Conservation (phyloP, 208 protist species). For the Crithidia thermophila region DNA sequence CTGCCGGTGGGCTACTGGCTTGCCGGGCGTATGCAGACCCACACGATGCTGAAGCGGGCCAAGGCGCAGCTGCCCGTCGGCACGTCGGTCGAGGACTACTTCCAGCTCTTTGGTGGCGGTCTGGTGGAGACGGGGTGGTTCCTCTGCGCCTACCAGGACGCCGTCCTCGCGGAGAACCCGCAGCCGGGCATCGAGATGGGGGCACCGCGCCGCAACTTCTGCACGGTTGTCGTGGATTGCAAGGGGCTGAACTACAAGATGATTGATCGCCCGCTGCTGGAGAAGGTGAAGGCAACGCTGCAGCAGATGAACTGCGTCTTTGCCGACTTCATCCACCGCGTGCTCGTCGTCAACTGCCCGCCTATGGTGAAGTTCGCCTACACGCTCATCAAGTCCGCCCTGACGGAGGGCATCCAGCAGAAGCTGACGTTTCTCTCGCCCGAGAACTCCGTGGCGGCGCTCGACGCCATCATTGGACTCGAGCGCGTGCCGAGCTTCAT, state of each 20-base stretch:
- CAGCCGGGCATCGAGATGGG: constrained; percentile 33
- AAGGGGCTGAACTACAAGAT: constrained; percentile 62
- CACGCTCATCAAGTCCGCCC: constrained; percentile 52
- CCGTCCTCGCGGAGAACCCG: constrained; percentile 28
- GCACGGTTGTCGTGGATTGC: constrained; percentile 64
- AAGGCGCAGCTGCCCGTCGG: constrained; percentile 48
- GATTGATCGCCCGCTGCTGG: constrained; percentile 56
- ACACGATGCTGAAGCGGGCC: constrained; percentile 31
- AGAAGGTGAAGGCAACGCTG: constrained; percentile 48
- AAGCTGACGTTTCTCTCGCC: constrained; percentile 65
- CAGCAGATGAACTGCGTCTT: constrained; percentile 47
- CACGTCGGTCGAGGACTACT: constrained; percentile 34
- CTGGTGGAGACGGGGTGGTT: constrained; percentile 41
- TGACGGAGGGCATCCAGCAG: constrained; percentile 41
- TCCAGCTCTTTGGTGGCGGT: constrained; percentile 33
- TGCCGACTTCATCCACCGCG: constrained; percentile 59
- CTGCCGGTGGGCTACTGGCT: constrained; percentile 56
- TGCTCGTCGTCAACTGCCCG: constrained; percentile 70
- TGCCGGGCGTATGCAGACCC: constrained; percentile 40
- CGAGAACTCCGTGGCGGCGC: constrained; percentile 41
- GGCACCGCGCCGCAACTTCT: constrained; percentile 37
- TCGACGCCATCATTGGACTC: constrained; percentile 49
- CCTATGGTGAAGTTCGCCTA: constrained; percentile 69
- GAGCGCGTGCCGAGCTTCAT: constrained; percentile 61
- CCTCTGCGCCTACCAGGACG: constrained; percentile 54